Base-by-base conservation (phyloP, 1,139 yeast species). In the Scheffersomyces illinoinensis region DNA sequence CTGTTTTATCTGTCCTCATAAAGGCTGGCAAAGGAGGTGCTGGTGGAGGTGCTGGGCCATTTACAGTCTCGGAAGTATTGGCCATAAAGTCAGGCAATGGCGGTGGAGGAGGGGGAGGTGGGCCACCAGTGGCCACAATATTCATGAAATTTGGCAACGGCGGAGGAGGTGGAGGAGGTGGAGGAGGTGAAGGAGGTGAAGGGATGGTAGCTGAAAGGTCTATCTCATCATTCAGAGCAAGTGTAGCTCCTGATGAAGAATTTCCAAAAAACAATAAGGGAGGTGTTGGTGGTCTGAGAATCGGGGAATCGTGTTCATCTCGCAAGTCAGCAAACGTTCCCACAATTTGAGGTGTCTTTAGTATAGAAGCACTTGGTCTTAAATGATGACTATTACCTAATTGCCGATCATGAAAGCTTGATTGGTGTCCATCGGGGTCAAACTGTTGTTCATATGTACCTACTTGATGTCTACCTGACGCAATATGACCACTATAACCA, bases 11-110 rank as follows among this genome's bases (percentile, higher is more conserved):
- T 55, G 21, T 57, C 50, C 55, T 57, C 46, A 65, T 57, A 56
- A 68, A 63, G 12, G 47, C 61, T 8, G 77, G 76, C 3, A 72
- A 61, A n/a, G 77, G 77, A 1, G 81, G 78, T 3, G 79, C 78
- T 10, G 76, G 74, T 12, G 78, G 73, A 6, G 78, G 75, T 17
- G 21, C 21, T 21, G 21, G 4, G 2, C 2, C 4, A 21, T 21
- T 21, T 21, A 21, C 21, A 21, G 21, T 21, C 21, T 21, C 21
- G 21, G 21, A 21, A 21, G 2, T 21, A 21, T 21, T 21, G 21
- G 4, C 21, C 21, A 21, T 21, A 21, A 21, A 21, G 21, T 4
- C 21, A 12, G 66, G 76, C 6, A 72, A 73, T 19, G 74, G 73
- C 1, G 74, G 73, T 33, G 76, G 71, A 5, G 63, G 56, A 6